phyloP scores from a whole-genome alignment of 441 rosid genomes.

The Theobroma grandiflorum region DNA sequence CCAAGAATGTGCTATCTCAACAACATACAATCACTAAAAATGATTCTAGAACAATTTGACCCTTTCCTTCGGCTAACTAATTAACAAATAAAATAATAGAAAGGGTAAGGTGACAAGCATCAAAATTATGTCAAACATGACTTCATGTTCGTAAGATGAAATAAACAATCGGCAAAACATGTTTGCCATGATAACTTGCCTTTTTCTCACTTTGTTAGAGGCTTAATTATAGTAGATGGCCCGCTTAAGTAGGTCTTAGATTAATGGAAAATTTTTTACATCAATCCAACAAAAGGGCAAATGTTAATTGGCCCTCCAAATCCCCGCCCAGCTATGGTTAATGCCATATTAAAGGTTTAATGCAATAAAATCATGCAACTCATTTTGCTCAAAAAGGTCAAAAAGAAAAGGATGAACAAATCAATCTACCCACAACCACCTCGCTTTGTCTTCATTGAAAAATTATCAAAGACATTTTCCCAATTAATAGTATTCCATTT shows the following conservation, averaged over 20 bases:
- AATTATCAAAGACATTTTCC: constrained; percentile 8
- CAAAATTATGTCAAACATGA: constrained; percentile 7
- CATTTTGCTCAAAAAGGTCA: constrained; percentile 30
- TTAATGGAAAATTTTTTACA: not conserved
- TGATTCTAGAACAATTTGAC: constrained; percentile 16
- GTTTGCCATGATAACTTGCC: not conserved
- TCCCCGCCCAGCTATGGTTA: not conserved
- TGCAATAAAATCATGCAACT: not conserved
- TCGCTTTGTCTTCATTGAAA: not conserved
- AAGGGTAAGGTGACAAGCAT: not conserved
- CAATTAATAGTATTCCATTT: too few species aligned
- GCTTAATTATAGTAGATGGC: too few species aligned
- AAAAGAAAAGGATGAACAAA: constrained; percentile 39
- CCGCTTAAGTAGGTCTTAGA: not conserved
- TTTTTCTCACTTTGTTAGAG: not conserved
- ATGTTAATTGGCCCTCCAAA: not conserved
- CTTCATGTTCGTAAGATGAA: not conserved
- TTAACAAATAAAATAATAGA: not conserved
- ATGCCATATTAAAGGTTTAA: not conserved
- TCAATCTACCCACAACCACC: constrained; percentile 52
- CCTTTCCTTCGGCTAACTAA: constrained; percentile 7
- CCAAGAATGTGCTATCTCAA: not conserved
- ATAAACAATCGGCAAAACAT: not conserved
- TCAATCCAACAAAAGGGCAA: not conserved
- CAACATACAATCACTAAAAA: not conserved